phyloP scores from a whole-genome alignment of 768 basidiomycete genomes.

The Fibroporia radiculosa region DNA sequence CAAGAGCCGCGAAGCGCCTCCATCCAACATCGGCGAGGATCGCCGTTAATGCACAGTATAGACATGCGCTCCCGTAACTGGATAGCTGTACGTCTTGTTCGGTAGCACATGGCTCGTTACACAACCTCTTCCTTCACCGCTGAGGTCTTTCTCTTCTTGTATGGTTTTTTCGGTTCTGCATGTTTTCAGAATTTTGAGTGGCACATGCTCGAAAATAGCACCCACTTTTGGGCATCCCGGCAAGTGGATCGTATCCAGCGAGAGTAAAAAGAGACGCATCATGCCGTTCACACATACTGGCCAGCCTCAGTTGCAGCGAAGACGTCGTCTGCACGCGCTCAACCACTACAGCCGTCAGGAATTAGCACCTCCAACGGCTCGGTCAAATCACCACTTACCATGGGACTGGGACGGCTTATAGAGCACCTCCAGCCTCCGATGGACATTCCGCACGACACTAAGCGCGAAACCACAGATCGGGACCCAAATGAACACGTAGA shows the following conservation, averaged over 20 bases:
- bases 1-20: neutral
- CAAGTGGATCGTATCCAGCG: constrained; percentile 2
- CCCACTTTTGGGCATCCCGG: constrained; percentile 8
- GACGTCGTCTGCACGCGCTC: constrained; percentile 1
- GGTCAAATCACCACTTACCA: neutral
- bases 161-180: constrained; percentile 9
- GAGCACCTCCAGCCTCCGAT: constrained; percentile 8
- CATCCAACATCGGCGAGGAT: too few relatives aligned
- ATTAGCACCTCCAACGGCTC: neutral
- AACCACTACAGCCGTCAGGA: neutral
- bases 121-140: neutral
- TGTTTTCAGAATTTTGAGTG: neutral
- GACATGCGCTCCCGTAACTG: neutral
- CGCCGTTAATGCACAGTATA: neutral
- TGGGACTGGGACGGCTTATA: constrained; percentile 7
- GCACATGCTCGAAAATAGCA: neutral
- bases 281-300: neutral
- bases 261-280: constrained; percentile 11
- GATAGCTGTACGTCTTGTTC: too few relatives aligned
- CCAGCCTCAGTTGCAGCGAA: neutral
- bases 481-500: neutral
- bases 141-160: constrained; percentile 8
- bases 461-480: neutral
- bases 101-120: too few relatives aligned
- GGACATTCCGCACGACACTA: constrained; percentile 8